Percentiles rank a stretch among this genome's conserved stretches.
Conservation (phyloP, 2,329 filamentous ascomycete species). For the Dothiorella sarmentorum region DNA sequence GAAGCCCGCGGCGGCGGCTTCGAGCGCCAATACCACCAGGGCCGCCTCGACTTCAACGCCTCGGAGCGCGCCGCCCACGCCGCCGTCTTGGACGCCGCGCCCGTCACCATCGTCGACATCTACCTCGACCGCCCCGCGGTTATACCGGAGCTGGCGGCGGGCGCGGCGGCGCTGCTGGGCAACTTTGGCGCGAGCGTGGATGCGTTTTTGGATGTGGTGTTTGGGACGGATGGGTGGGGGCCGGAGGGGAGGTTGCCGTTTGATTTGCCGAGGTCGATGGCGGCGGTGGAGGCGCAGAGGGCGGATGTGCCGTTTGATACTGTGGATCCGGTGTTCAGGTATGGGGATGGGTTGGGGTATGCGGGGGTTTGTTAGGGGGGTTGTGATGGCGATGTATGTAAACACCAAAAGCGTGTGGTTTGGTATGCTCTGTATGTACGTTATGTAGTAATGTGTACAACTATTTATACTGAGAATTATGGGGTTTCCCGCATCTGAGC, state of each 20-base stretch:
- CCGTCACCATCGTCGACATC: slow-evolving; percentile 44
- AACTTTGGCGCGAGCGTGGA: slow-evolving; percentile 42
- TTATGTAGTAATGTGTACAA: no score
- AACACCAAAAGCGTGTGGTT: no score
- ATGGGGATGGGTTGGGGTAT: slow-evolving; percentile 36
- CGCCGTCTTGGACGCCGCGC: slow-evolving; percentile 38
- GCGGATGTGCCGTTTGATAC: slow-evolving; percentile 41
- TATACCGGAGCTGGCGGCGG: slow-evolving; percentile 42
- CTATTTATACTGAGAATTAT: no score
- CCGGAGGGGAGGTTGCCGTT: slow-evolving; percentile 47
- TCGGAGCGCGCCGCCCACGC: slow-evolving; percentile 39
- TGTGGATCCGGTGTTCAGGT: slow-evolving; percentile 33
- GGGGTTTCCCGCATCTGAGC: no score
- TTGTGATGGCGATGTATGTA: no score
- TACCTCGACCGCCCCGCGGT: slow-evolving; percentile 45
- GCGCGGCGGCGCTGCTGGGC: slow-evolving; percentile 38
- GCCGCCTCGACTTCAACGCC: slow-evolving; percentile 41
- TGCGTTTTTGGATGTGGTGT: slow-evolving; percentile 45
- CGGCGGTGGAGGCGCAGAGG: slow-evolving; percentile 38
- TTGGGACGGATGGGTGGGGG: slow-evolving; percentile 34
- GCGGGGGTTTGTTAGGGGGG: slow-evolving; percentile 16
- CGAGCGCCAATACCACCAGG: slow-evolving; percentile 39
- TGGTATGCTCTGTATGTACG: no score
- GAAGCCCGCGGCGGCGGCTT: slow-evolving; percentile 43
- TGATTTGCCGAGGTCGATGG: slow-evolving; percentile 46